A percentile compares a stretch with the other conserved stretches of the same genome.
Conservation (phyloP, 148 eudicot genomes). For the Cornus kousa region DNA sequence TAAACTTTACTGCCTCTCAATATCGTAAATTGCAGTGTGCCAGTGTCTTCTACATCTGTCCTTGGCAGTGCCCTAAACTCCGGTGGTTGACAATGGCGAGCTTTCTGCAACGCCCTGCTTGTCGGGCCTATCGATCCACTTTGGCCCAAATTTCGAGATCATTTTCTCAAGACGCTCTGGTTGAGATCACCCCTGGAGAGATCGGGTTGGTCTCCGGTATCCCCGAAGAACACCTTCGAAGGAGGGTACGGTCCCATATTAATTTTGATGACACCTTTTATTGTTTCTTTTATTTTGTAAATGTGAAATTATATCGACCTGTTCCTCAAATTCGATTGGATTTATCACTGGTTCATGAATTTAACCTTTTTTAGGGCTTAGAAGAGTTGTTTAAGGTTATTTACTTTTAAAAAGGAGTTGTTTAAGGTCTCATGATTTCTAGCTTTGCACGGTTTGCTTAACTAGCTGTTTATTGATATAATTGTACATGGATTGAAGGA, state of each 20-base stretch:
- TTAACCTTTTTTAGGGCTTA: not conserved
- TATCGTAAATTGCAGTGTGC: not conserved
- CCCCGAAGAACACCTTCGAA: constrained; percentile 66
- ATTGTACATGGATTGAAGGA: not conserved
- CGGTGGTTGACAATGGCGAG: constrained; percentile 41
- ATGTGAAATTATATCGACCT: not conserved
- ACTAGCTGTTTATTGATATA: not conserved
- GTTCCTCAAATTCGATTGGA: not conserved
- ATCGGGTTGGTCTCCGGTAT: constrained; percentile 77
- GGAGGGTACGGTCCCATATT: constrained; percentile 38
- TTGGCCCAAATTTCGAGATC: constrained; percentile 29
- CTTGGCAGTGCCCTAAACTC: constrained; percentile 1
- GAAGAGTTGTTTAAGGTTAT: not conserved
- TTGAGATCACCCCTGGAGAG: constrained; percentile 61
- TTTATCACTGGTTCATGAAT: not conserved
- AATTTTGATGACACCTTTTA: not conserved
- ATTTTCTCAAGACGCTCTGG: constrained; percentile 60
- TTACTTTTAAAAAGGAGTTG: no score
- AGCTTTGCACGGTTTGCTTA: not conserved
- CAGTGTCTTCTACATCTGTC: not conserved
- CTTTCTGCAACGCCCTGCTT: constrained; percentile 53
- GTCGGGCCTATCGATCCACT: constrained; percentile 33
- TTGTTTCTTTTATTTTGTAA: not conserved
- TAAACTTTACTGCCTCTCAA: not conserved
- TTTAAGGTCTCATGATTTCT: no score